A percentile compares a stretch with the other conserved stretches of the same genome.
Conservation (phyloP, 352 stramenopile species). For the Globisporangium apiculatum region DNA sequence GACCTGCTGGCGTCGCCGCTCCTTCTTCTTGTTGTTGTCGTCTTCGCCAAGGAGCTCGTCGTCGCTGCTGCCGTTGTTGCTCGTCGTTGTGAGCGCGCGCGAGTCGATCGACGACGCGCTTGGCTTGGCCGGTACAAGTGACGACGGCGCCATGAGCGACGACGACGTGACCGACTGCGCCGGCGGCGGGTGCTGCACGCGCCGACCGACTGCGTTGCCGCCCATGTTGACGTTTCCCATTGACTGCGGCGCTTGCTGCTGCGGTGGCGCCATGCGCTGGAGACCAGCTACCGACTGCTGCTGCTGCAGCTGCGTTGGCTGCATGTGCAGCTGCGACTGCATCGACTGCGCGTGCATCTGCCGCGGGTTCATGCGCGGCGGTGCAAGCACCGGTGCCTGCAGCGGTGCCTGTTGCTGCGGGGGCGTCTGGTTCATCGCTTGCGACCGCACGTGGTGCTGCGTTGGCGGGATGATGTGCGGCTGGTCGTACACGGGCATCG, state of each 20-base stretch:
- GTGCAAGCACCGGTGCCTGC: slow-evolving; percentile 12
- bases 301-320: slow-evolving; percentile 13
- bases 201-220: slow-evolving; percentile 1
- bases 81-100: slow-evolving; percentile 35
- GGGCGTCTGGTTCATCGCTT: slow-evolving; percentile 24
- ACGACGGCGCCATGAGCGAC: slow-evolving; percentile 18
- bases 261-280: slow-evolving; percentile 7
- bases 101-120: slow-evolving; percentile 22
- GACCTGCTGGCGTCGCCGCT: slow-evolving; percentile 69
- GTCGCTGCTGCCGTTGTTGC: slow-evolving; percentile 51
- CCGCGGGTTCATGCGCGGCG: slow-evolving; percentile 13
- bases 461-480: slow-evolving; percentile 39
- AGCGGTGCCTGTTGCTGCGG: slow-evolving; percentile 23
- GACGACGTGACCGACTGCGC: slow-evolving; percentile 17
- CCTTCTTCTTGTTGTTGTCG: slow-evolving; percentile 70
- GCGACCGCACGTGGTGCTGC: slow-evolving; percentile 24
- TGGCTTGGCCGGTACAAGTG: slow-evolving; percentile 36
- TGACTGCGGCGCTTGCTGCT: slow-evolving; percentile 11
- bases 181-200: slow-evolving; percentile 8
- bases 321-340: slow-evolving; percentile 15
- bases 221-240: slow-evolving; percentile 4
- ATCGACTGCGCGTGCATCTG: slow-evolving; percentile 15
- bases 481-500: slow-evolving; percentile 53
- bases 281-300: slow-evolving; percentile 2
- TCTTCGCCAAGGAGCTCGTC: slow-evolving; percentile 49